A percentile compares a stretch with the other conserved stretches of the same genome.
phyloP scores from a whole-genome alignment of 2,329 filamentous ascomycete genomes.

The Phaeosphaeriaceae sp. region DNA sequence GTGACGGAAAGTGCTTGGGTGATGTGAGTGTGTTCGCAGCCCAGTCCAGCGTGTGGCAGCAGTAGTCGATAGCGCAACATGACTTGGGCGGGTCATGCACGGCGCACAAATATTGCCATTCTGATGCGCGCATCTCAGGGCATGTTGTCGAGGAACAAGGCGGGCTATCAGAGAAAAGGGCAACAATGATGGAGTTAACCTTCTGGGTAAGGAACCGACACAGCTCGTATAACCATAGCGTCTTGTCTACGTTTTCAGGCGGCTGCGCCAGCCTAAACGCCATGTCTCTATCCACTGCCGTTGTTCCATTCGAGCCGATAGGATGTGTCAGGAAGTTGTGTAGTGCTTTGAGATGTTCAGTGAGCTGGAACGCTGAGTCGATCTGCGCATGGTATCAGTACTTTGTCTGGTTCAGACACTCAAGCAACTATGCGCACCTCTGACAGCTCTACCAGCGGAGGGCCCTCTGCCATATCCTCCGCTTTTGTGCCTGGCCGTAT shows the following conservation, averaged over 20 bases:
- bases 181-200: conserved; percentile 89
- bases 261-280: conserved; percentile 79
- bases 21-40: conserved; percentile 93
- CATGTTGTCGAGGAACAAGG: conserved; percentile 89
- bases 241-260: conserved; percentile 80
- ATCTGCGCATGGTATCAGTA: conserved; percentile 64
- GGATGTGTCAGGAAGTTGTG: conserved; percentile 81
- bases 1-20: conserved; percentile 92
- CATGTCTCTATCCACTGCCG: conserved; percentile 76
- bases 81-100: conserved; percentile 96
- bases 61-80: conserved; percentile 98
- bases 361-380: conserved; percentile 95
- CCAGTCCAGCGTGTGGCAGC: conserved; percentile 98
- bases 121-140: conserved; percentile 96
- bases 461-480: conserved; percentile 91
- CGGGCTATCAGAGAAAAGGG: conserved; percentile 88
- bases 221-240: conserved; percentile 96
- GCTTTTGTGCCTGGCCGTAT: conserved; percentile 92
- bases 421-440: conserved; percentile 65
- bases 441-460: conserved; percentile 81
- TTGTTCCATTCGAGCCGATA: conserved; percentile 60
- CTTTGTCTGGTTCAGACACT: background rate
- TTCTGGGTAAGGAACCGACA: conserved; percentile 95
- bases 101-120: conserved; percentile 99
- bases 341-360: conserved; percentile 93